Percentiles rank a stretch among this genome's conserved stretches.
These are phyloP conservation scores for Rhododendron kiyosumense DNA, from an alignment of 148 eudicot genomes.

Conservation along the genomic window DNA sequence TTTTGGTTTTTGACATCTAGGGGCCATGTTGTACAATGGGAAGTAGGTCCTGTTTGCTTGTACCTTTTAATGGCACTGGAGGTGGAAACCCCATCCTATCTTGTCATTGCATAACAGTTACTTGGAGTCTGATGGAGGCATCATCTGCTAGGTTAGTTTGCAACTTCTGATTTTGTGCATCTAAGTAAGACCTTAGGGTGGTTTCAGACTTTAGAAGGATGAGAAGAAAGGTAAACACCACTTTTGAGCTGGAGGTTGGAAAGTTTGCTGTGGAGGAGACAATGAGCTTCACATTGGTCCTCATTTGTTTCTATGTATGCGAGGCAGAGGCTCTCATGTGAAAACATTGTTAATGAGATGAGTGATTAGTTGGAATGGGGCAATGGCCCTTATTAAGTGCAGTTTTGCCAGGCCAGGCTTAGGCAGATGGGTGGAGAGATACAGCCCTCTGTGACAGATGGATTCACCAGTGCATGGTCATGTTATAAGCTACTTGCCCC, in stretches of 20 bases:
- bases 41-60: not conserved
- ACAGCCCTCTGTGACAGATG: not conserved
- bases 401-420: not conserved
- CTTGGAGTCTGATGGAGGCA: not conserved
- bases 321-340: not conserved
- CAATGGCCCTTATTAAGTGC: not conserved
- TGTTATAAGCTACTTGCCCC: not conserved
- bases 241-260: not conserved
- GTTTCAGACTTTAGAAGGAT: not conserved
- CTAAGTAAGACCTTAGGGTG: not conserved
- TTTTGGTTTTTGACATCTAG: not conserved
- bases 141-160: not conserved
- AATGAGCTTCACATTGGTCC: not conserved
- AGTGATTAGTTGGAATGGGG: not conserved
- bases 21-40: not conserved
- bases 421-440: not conserved
- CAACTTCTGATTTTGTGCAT: not conserved
- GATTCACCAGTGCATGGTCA: not conserved
- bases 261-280: not conserved
- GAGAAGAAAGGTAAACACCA: not conserved
- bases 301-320: not conserved
- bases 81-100: not conserved
- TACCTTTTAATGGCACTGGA: not conserved
- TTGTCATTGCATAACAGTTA: slow-evolving; percentile 2
- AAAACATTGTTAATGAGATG: not conserved